Evolutionary conservation across 345 rosid species (phyloP), one percentile per base, ranked within the genome.

Genomic region (Eucalyptus sideroxylon): DNA sequence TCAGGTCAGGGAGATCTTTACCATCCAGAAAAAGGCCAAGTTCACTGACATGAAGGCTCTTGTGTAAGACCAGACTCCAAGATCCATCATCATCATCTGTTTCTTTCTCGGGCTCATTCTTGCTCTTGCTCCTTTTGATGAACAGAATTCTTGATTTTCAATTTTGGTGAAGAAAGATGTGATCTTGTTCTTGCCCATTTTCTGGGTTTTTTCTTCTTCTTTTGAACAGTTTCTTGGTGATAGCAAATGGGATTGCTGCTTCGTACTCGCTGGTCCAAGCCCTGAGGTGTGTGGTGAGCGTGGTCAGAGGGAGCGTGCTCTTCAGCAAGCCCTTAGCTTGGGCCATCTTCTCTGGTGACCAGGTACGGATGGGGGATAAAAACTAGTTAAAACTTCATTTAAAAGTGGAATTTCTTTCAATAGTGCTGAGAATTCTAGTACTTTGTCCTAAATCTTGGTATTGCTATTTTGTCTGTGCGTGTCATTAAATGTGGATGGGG

Each of bases 21-120:
- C 95, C 9, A 96, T 96, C 86, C 92, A 89, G 91, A 97, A 95
- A 95, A 92, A 86, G 90, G 99, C 99, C 11, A 94, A 83, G 90
- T 97, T 92, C 90, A 96, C 98, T 15, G 99, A 97, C 93, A 96
- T 97, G 98, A 98, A 97, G 92, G 96, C 99, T 16, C 96, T 98
- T 49, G 97, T 97, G 99, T 97, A 92, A 92, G 97, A 88, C 89
- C 88, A 51, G 42, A 59, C 87, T 88, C 47, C 85, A 40, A 40
- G 27, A 40, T 2, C 89, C 81, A 34, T 89, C 86, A 47, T 59
- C 44, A 56, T 53, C 17, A 17, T 87, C n/a, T 26, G 69, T 26
- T 87, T 34, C 49, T 87, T 87, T 87, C 65, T 87, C 1, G 50
- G 42, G 37, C 17, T 86, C 87, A 31, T 50, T 16, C 44, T 86